Evolutionary conservation across 768 basidiomycete genomes (phyloP).

Genomic region (Clitopilus hobsonii): DNA sequence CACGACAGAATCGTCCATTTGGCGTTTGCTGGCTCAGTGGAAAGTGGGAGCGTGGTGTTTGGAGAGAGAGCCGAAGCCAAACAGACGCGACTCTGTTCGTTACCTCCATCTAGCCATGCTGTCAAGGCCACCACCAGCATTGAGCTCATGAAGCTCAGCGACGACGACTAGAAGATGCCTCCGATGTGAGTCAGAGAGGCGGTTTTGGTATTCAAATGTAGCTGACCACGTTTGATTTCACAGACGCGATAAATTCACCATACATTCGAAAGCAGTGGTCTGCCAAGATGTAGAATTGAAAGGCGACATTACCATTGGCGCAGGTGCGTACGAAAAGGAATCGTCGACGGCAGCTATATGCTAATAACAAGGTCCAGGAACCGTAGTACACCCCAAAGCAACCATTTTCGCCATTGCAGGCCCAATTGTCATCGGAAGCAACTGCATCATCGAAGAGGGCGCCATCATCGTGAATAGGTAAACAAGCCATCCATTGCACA

Average conservation of each 20-base stretch:
- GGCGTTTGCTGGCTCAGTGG: neutral
- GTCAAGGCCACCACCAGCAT: neutral
- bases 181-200: neutral
- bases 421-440: conserved; percentile 83
- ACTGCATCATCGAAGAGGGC: conserved; percentile 90
- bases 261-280: conserved; percentile 87
- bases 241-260: conserved; percentile 85
- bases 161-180: neutral
- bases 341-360: neutral
- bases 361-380: conserved; percentile 37
- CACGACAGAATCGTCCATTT: conserved; percentile 27
- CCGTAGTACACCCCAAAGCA: conserved; percentile 90
- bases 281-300: conserved; percentile 93
- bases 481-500: conserved; percentile 1
- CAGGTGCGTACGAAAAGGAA: conserved; percentile 39
- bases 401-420: conserved; percentile 90
- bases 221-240: neutral
- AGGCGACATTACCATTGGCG: conserved; percentile 90
- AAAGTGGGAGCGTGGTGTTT: neutral
- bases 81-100: neutral
- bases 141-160: neutral
- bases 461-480: conserved; percentile 88
- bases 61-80: neutral
- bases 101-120: neutral
- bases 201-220: no score